Conservation (phyloP, 352 stramenopile species). For the Saprolegnia parasitica region DNA sequence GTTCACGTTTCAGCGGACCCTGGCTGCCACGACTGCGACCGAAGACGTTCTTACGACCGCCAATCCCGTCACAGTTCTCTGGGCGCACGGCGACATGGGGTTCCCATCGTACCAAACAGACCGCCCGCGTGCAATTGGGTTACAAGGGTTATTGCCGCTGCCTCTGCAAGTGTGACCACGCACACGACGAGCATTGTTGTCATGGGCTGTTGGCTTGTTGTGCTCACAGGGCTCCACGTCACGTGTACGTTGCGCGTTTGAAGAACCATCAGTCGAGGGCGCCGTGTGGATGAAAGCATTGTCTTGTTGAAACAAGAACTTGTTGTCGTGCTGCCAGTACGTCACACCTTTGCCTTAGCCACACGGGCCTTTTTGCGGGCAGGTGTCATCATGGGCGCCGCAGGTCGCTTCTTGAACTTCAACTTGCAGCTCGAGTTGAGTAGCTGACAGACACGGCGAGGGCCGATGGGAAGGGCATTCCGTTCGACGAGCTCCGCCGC, state of each 20-base stretch:
- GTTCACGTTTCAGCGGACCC: slow-evolving; percentile 17
- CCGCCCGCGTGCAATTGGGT: not conserved
- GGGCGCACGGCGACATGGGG: not conserved
- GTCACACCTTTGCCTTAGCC: not conserved
- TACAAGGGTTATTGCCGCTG: not conserved
- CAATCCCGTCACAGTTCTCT: not conserved
- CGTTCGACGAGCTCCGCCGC: not conserved
- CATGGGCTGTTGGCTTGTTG: not conserved
- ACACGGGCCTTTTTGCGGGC: not conserved
- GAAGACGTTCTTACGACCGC: not conserved
- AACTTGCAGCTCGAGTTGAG: not conserved
- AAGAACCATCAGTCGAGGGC: slow-evolving; percentile 11
- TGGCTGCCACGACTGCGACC: not conserved
- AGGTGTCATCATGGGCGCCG: not conserved
- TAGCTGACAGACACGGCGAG: not conserved
- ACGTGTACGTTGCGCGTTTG: not conserved
- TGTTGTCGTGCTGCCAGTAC: not conserved
- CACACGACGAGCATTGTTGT: slow-evolving; percentile 1
- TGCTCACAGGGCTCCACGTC: not conserved
- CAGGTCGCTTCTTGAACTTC: not conserved
- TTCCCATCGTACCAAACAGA: slow-evolving; percentile 3
- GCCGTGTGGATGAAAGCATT: slow-evolving; percentile 31
- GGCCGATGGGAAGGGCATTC: not conserved
- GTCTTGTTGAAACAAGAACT: not conserved
- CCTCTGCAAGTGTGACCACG: not conserved